Evolutionary conservation across 164 flowering plant genomes (phyloP).

Genomic region (Litsea cubeba): DNA sequence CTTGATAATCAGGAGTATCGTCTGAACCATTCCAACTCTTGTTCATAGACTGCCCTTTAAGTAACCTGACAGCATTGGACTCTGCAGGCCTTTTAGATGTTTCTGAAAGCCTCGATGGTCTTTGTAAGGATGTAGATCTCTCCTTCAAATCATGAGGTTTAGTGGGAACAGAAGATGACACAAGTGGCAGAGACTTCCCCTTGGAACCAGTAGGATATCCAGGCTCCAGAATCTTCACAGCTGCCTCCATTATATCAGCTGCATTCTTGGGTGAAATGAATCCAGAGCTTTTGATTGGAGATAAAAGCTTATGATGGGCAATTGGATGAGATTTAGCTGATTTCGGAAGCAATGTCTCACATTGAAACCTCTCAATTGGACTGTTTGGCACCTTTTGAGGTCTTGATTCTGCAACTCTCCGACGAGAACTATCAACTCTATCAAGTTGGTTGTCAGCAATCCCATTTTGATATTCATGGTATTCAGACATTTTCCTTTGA

Average conservation of each 20-base stretch:
- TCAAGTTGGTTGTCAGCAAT: constrained; percentile 27
- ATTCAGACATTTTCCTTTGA: constrained; percentile 34
- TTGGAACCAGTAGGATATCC: constrained; percentile 36
- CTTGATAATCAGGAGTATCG: constrained; percentile 1
- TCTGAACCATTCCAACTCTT: constrained; percentile 30
- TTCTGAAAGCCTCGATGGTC: constrained; percentile 43
- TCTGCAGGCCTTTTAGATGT: constrained; percentile 45
- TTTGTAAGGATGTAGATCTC: constrained; percentile 35
- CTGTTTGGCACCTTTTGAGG: constrained; percentile 34
- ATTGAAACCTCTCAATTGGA: constrained; percentile 49
- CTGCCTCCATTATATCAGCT: constrained; percentile 85
- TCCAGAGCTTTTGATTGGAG: constrained; percentile 74
- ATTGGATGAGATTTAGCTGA: constrained; percentile 67
- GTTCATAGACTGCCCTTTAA: constrained; percentile 70
- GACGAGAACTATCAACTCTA: constrained; percentile 25
- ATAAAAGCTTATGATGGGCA: constrained; percentile 74
- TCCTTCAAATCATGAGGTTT: constrained; percentile 48
- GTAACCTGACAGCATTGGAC: constrained; percentile 57
- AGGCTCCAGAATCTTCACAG: constrained; percentile 70
- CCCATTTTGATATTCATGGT: constrained; percentile 27
- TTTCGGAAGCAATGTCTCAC: constrained; percentile 73
- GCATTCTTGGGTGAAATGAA: constrained; percentile 55
- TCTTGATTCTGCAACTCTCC: constrained; percentile 33
- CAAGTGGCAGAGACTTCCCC: constrained; percentile 28
- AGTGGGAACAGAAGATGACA: constrained; percentile 37